Evolutionary conservation across 352 stramenopile species (phyloP), one percentile per base, ranked within the genome.

Genomic region (Phytophthora meadii): DNA sequence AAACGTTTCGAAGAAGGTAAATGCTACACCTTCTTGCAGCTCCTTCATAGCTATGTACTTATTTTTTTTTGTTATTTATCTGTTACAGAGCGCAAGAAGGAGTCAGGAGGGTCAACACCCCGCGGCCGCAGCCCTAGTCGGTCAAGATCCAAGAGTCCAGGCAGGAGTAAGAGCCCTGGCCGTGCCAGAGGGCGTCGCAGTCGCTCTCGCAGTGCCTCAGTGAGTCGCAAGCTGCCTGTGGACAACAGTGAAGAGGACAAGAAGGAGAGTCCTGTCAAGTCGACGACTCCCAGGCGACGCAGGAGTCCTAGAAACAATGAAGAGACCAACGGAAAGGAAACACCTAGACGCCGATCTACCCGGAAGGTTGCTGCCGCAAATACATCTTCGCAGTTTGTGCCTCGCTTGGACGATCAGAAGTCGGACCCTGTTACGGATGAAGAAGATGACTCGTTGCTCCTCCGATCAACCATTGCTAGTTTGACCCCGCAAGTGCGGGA

Each of bases 1-100:
- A 89, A 85, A 51, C 65, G 70, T 34, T 95, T 84, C 52, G 85
- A 94, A 72, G 77, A 87, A 39, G 61, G 80, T 90, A 60, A 46
- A 10, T 2, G 22, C 22, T 2, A 22, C 22, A 22, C 22, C 22
- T 22, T 22, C 22, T 22, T 22, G 22, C 2, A 22, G 22, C 22
- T 22, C 22, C 1, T 22, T 22, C 22, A 22, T 22, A 22, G 22
- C 22, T 22, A 22, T 22, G 19, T 22, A 22, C 19, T 6, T 57
- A 19, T 39, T 28, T 47, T n/a, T n/a, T n/a, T n/a, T n/a, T n/a
- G n/a, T n/a, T 47, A 14, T 24, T 42, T 42, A 27, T 19, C 10
- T 42, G 7, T 47, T 36, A 15, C 46, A 90, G 75, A 68, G 57
- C 77, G 81, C 46, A 93, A 92, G 71, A 79, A 90, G 49, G 53